Base-by-base conservation (phyloP, 768 basidiomycete genomes). In the Naganishia onofrii region DNA sequence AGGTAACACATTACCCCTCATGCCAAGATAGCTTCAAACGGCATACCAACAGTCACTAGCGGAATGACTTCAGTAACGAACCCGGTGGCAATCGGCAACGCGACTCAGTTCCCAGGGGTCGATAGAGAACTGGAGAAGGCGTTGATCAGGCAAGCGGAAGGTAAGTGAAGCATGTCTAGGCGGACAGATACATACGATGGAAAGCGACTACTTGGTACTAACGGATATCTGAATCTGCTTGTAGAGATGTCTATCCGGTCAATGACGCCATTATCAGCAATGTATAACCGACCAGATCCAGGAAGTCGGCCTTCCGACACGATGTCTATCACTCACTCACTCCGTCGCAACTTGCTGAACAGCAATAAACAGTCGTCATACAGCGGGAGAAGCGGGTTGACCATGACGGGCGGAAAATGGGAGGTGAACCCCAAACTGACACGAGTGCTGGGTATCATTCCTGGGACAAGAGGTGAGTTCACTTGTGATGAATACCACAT, bases 341-440 rank as follows among this genome's bases (percentile, higher is more conserved):
- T 63, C 23, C 60, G 38, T 19, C 60, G 42, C 13, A 63, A 42
- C 26, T 15, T 63, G 38, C 38, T 63, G 36, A 44, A 63, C 10
- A 63, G 60, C 38, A 63, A n/a, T 26, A 63, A 63, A 26, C 13
- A 26, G 19, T 12, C 23, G 15, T 44, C 42, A 3, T 63, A 63
- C 23, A 26, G 42, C 21, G 60, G 60, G 10, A 7, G 42, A 10
- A 63, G 42, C 28, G 60, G 60, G 12, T 13, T 63, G 38, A 42
- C 10, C 13, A 28, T 54, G 65, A 66, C 46, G 21, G 23, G 53
- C 32, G 65, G 65, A n/a, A 21, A 52, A 38, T 66, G 65, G 65
- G 46, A 66, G 52, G 19, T 66, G 29, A 66, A 48, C 19, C 44
- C 46, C 13, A 66, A 66, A 31, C 17, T 66, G 29, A 28, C 65